Evolutionary conservation across 2,329 filamentous ascomycete genomes (phyloP).

Genomic region (Ascochyta koolunga): DNA sequence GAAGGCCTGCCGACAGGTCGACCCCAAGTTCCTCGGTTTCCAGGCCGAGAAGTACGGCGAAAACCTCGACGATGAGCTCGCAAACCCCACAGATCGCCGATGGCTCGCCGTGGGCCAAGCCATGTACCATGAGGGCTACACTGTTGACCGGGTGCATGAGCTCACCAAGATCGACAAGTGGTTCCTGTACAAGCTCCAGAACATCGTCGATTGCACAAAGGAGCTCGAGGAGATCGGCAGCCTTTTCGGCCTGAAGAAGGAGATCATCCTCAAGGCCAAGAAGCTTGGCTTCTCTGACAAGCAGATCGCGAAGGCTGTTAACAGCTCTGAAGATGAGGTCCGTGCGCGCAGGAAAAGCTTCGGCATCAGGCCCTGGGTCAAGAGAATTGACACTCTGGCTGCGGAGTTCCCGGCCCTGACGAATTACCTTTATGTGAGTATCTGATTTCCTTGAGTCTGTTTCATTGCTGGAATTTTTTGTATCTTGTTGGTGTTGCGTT

Average conservation of each 20-base stretch:
- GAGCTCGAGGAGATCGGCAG: conserved; percentile 85
- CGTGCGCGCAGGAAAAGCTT: conserved; percentile 83
- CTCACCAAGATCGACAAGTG: conserved; percentile 99
- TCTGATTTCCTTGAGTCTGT: not conserved
- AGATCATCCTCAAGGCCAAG: conserved; percentile 89
- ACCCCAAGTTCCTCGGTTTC: conserved; percentile 89
- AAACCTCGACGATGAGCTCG: conserved; percentile 84
- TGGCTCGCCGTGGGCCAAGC: conserved; percentile 98
- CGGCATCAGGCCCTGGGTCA: conserved; percentile 92
- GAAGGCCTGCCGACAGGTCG: conserved; percentile 96
- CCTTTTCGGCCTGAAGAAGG: conserved; percentile 83
- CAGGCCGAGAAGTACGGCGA: conserved; percentile 90
- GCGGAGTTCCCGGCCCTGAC: conserved; percentile 79
- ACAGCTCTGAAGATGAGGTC: conserved; percentile 86
- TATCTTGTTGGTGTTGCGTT: too few relatives aligned
- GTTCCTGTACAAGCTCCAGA: conserved; percentile 98
- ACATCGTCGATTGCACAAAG: conserved; percentile 88
- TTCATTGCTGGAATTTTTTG: too few relatives aligned
- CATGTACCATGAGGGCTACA: conserved; percentile 96
- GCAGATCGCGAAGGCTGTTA: conserved; percentile 88
- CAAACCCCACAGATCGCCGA: conserved; percentile 92
- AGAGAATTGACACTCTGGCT: conserved; percentile 97
- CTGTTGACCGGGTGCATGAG: conserved; percentile 88
- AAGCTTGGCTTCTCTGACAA: conserved; percentile 97
- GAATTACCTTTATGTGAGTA: conserved; percentile 66